A percentile compares a stretch with the other conserved stretches of the same genome.
Conservation (phyloP, 2,329 filamentous ascomycete genomes). For the Periconia digitata region DNA sequence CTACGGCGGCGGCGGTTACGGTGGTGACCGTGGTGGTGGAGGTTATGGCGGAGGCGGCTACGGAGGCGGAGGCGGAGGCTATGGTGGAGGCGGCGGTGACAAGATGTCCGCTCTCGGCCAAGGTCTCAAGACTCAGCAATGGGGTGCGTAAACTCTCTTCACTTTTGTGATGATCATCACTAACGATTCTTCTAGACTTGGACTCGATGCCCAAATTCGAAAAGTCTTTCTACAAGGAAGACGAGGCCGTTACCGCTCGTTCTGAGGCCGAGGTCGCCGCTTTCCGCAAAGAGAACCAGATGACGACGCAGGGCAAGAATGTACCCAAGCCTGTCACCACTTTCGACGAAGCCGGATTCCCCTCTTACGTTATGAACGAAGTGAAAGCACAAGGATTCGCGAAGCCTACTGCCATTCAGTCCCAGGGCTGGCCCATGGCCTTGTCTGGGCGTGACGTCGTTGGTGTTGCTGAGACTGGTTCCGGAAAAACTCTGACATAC, state of each 20-base stretch:
- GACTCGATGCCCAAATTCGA: conserved; percentile 88
- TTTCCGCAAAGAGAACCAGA: conserved; percentile 83
- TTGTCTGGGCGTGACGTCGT: conserved; percentile 97
- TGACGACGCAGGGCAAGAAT: conserved; percentile 76
- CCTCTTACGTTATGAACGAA: conserved; percentile 94
- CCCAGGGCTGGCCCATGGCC: conserved; percentile 98
- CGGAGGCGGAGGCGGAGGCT: conserved; percentile 22
- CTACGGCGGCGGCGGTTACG: conserved; percentile 19
- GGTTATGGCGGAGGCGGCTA: conserved; percentile 27
- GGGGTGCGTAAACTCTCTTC: conserved; percentile 65
- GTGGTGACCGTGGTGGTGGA: conserved; percentile 18
- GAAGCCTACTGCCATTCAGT: conserved; percentile 92
- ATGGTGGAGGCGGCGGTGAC: conserved; percentile 74
- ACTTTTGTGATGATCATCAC: conserved; percentile 6
- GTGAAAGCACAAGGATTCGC: conserved; percentile 98
- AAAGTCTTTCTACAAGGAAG: conserved; percentile 99
- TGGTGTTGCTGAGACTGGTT: conserved; percentile 98
- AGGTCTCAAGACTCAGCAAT: conserved; percentile 82
- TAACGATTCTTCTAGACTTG: conserved; percentile 62
- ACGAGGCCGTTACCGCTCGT: conserved; percentile 73
- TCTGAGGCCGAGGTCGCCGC: conserved; percentile 78
- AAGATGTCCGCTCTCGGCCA: conserved; percentile 91
- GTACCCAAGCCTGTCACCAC: conserved; percentile 94
- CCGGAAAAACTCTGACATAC: conserved; percentile 98
- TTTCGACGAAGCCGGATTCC: conserved; percentile 97